Evolutionary conservation across 2,329 filamentous ascomycete genomes (phyloP), one percentile per base, ranked within the genome.

Genomic region (Clonostachys sp.): DNA sequence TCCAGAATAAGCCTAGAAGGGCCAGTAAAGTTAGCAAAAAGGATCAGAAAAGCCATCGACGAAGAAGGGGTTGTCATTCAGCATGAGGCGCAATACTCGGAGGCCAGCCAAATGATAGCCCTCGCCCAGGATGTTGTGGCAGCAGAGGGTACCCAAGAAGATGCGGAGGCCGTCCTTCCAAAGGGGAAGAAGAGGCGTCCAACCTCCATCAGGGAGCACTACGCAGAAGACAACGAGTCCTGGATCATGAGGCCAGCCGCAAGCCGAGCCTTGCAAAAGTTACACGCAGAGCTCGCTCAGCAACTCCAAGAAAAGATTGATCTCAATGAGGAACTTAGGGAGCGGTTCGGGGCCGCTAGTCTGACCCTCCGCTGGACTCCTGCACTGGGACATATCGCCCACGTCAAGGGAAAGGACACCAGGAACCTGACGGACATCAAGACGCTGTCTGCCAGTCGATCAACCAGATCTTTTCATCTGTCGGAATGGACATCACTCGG

Each of bases 301-400:
- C 73, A 96, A 3, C 62, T 75, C 4, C 55, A 71, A 3, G 78
- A 87, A 50, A 94, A 89, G 59, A 56, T 61, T 1, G 52, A 65
- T 2, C 73, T 97, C 5, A 79, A 78, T 10, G 71, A 79, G 16
- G 67, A 68, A 5, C 74, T 97, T 18, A 81, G 84, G 46, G 64
- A 77, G 12, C 73, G 80, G 6, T 74, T 92, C 41, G 65, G 67
- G 48, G 82, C 83, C 12, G 66, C 81, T 6, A 85, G 78, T 49
- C 76, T 97, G 41, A 87, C 83, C 1, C 77, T 99, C 17, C 88
- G 86, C 57, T 97, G 91, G 87, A 90, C 86, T 2, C 87, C 92
- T 1, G 86, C 85, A 13, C 77, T 96, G 3, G 92, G 94, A 9
- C 89, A 99, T 63, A 88, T 95, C 59, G 91, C 88, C 57, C 91